Evolutionary conservation across 1,284 basidiomycete species (phyloP), one percentile per base, ranked within the genome.

Genomic region (Fomitopsis betulina): DNA sequence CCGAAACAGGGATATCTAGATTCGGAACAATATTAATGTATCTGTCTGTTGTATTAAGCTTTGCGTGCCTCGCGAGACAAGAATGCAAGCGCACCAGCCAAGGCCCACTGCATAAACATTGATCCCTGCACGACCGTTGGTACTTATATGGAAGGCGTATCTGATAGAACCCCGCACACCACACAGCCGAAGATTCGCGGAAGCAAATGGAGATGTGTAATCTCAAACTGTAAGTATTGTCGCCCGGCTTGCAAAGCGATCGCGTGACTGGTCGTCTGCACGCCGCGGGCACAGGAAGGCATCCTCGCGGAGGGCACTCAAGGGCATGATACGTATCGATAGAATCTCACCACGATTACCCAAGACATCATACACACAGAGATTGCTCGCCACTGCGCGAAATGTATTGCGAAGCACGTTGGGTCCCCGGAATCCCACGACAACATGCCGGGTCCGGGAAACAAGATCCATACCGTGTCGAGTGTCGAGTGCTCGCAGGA

Each of bases 91-190:
- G 23, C 25, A 47, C 45, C 45, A 47, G 45, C 25, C 17, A 6
- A 47, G 13, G 12, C 25, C 25, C 45, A 17, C 25, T 47, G 45
- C 45, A n/a, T 47, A 6, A 47, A 47, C 17, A 21, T 47, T 47
- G 45, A 23, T 35, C 32, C 49, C 19, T 51, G 13, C 49, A 37
- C 21, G n/a, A 21, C 25, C 33, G 35, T 35, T 35, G 53, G 53
- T 55, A 47, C 53, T 25, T 12, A 54, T 58, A 25, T 25, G 51
- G 51, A 3, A 51, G 37, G 42, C 19, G 40, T 38, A 50, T 58
- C 53, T 58, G 57, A 58, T 54, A 50, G 53, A 58, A 58, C 45
- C 53, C 53, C 57, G 57, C 53, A 21, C 43, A 33, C 57, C 53
- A 47, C 30, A 35, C 39, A 33, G 33, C 32, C 38, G 45, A 51